These are phyloP conservation scores for Fusarium agapanthi DNA, from an alignment of 2,329 filamentous ascomycete species.

Conservation along the genomic window DNA sequence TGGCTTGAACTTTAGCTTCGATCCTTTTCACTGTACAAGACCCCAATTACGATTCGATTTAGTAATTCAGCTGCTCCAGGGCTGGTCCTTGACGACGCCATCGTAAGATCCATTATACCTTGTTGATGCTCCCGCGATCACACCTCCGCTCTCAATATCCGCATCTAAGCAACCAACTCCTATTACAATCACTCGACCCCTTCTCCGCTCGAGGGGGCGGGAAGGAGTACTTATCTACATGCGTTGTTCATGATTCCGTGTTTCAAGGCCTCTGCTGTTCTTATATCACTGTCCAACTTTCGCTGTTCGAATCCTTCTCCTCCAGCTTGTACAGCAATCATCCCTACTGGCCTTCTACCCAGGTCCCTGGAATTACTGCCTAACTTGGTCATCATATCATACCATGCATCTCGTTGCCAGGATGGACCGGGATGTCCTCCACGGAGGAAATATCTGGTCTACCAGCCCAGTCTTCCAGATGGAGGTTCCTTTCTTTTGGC, in stretches of 20 bases:
- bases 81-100: constrained; percentile 21
- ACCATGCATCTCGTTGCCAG: constrained; percentile 38
- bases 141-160: constrained; percentile 13
- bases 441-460: constrained; percentile 29
- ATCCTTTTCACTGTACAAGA: not conserved
- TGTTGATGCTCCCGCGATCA: constrained; percentile 27
- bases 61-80: constrained; percentile 5
- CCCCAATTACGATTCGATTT: not conserved
- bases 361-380: constrained; percentile 6
- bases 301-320: not conserved
- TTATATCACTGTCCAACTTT: not conserved
- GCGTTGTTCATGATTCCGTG: not conserved
- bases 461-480: constrained; percentile 11
- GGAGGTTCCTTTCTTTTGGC: constrained; percentile 16
- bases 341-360: not conserved
- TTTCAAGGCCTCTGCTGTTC: not conserved
- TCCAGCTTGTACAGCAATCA: not conserved
- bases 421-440: constrained; percentile 35
- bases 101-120: constrained; percentile 28
- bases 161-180: constrained; percentile 6
- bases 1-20: constrained; percentile 7
- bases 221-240: not conserved
- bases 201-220: not conserved
- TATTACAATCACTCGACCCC: constrained; percentile 1
- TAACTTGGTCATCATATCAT: constrained; percentile 2